Evolutionary conservation across 768 basidiomycete genomes (phyloP).

Genomic region (Chlorophyllum brunneum): DNA sequence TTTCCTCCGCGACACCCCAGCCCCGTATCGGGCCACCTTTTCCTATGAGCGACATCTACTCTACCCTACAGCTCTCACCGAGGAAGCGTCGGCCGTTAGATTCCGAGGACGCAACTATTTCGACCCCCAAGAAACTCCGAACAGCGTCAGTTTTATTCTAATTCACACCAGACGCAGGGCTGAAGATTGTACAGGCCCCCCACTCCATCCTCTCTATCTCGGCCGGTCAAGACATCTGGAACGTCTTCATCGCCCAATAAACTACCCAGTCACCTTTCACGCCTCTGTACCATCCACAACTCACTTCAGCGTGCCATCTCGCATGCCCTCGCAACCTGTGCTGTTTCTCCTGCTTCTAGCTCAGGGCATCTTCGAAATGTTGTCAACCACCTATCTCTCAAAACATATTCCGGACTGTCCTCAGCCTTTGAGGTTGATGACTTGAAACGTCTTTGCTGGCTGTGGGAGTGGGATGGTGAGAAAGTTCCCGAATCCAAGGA

Average conservation of each 20-base stretch:
- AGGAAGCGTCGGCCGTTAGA: conserved; percentile 62
- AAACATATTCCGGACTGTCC: conserved; percentile 63
- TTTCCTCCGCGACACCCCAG: conserved; percentile 17
- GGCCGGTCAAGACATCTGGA: conserved; percentile 17
- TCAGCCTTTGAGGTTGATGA: conserved; percentile 66
- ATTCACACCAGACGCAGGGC: conserved; percentile 1
- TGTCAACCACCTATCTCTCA: conserved; percentile 69
- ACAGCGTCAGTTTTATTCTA: conserved; percentile 37
- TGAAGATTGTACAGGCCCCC: conserved; percentile 37
- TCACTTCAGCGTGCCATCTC: conserved; percentile 80
- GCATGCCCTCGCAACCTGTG: conserved; percentile 80
- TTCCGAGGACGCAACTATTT: conserved; percentile 48
- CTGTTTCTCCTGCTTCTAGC: conserved; percentile 71
- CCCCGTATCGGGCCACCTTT: conserved; percentile 20
- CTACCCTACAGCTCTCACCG: conserved; percentile 61
- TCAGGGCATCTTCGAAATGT: conserved; percentile 76
- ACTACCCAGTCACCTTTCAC: conserved; percentile 56
- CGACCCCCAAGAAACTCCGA: conserved; percentile 71
- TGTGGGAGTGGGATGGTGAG: conserved; percentile 83
- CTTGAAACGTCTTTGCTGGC: conserved; percentile 74
- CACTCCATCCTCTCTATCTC: conserved; percentile 48
- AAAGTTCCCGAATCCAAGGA: conserved; percentile 29
- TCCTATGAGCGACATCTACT: conserved; percentile 57
- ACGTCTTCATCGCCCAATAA: conserved; percentile 18
- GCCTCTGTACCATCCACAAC: conserved; percentile 61